A percentile compares a stretch with the other conserved stretches of the same genome.
These are phyloP conservation scores for Peronosclerospora sorghi DNA, from an alignment of 352 stramenopile species.

Conservation along the genomic window DNA sequence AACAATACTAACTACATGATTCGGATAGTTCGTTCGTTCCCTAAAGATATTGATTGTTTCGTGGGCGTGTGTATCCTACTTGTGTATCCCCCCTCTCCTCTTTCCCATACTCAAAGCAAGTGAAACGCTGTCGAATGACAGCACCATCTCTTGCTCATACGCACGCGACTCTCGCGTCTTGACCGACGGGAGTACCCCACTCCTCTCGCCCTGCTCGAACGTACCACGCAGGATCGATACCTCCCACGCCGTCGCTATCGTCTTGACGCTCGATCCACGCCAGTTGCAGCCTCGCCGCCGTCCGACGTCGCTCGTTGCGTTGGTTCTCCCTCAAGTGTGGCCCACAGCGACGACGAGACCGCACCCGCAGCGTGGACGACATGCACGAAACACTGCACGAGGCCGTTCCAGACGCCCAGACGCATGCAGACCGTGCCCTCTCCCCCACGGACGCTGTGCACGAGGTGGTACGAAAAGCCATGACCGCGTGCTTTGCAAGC, in stretches of 20 bases:
- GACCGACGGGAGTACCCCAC: not conserved
- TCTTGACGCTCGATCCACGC: too few relatives aligned
- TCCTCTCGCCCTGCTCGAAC: not conserved
- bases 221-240: too few relatives aligned
- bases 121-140: constrained; percentile 3
- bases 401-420: not conserved
- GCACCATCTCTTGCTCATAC: constrained; percentile 2
- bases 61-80: too few relatives aligned
- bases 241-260: too few relatives aligned
- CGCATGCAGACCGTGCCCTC: constrained; percentile 1
- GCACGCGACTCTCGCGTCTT: constrained; percentile 6
- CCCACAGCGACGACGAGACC: constrained; percentile 2
- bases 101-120: constrained; percentile 5
- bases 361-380: not conserved
- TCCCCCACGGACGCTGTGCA: constrained; percentile 20
- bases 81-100: too few relatives aligned
- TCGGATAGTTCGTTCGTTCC: too few relatives aligned
- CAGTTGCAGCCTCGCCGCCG: too few relatives aligned
- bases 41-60: too few relatives aligned
- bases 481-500: constrained; percentile 26
- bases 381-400: not conserved
- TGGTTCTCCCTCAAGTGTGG: too few relatives aligned
- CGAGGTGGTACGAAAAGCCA: constrained; percentile 25
- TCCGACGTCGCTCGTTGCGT: too few relatives aligned
- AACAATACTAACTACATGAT: too few relatives aligned